Percentiles rank a stretch among this genome's conserved stretches.
These are phyloP conservation scores for Mariannaea sp. DNA, from an alignment of 2,329 filamentous ascomycete species.

Conservation along the genomic window DNA sequence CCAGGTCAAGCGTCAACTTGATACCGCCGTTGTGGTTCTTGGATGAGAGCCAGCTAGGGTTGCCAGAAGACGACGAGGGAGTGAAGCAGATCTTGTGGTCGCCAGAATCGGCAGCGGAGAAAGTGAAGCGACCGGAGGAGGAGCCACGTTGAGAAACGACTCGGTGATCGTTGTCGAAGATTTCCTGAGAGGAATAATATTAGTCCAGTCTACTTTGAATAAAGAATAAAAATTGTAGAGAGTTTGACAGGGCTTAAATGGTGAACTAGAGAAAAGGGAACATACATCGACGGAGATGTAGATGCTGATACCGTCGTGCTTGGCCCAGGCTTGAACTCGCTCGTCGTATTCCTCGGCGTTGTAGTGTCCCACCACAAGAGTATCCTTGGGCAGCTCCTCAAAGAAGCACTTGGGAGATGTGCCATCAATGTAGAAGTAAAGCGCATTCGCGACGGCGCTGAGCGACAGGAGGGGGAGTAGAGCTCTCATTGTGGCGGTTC, in stretches of 20 bases:
- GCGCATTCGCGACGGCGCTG: slow-evolving; percentile 70
- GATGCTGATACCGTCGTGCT: slow-evolving; percentile 78
- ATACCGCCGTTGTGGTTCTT: slow-evolving; percentile 73
- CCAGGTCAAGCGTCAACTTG: slow-evolving; percentile 84
- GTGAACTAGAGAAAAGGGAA: slow-evolving; percentile 17
- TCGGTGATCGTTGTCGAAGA: slow-evolving; percentile 97
- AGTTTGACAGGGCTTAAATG: background rate
- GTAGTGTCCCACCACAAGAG: slow-evolving; percentile 92
- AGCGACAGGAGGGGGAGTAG: slow-evolving; percentile 71
- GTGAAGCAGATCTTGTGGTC: slow-evolving; percentile 96
- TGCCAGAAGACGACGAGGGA: slow-evolving; percentile 73
- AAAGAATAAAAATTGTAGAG: background rate
- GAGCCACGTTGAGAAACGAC: slow-evolving; percentile 85
- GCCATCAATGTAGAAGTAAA: slow-evolving; percentile 96
- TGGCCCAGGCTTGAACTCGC: slow-evolving; percentile 67
- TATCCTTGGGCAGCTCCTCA: slow-evolving; percentile 97
- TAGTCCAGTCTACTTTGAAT: background rate
- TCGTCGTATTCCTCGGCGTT: slow-evolving; percentile 83
- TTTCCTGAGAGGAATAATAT: slow-evolving; percentile 62
- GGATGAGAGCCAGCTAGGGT: slow-evolving; percentile 72
- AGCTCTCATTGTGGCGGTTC: slow-evolving; percentile 55
- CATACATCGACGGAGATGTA: slow-evolving; percentile 87
- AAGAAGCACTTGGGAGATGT: slow-evolving; percentile 91
- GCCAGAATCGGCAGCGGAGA: slow-evolving; percentile 91
- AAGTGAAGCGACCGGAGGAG: slow-evolving; percentile 84